phyloP scores from a whole-genome alignment of 1,139 yeast species.

The Zygoascus meyerae region DNA sequence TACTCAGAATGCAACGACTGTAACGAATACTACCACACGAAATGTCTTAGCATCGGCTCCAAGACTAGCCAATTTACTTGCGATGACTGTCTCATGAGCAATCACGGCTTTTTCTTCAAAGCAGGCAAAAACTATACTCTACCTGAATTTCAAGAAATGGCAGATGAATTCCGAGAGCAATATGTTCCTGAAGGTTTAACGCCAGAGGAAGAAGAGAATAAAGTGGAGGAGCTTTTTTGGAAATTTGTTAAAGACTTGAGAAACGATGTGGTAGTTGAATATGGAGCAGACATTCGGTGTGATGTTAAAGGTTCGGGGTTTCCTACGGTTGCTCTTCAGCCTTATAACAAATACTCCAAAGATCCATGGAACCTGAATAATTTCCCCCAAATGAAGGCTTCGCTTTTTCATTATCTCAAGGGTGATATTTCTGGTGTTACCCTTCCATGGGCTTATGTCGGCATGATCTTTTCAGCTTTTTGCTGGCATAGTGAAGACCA shows the following conservation, averaged over 20 bases:
- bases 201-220: constrained; percentile 23
- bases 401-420: constrained; percentile 43
- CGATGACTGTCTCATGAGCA: constrained; percentile 63
- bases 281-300: constrained; percentile 44
- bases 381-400: constrained; percentile 51
- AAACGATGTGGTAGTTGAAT: constrained; percentile 43
- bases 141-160: constrained; percentile 53
- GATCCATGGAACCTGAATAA: constrained; percentile 71
- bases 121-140: constrained; percentile 61
- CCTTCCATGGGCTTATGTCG: constrained; percentile 48
- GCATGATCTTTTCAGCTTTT: constrained; percentile 64
- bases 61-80: not conserved
- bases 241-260: constrained; percentile 35
- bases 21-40: constrained; percentile 58
- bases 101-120: constrained; percentile 86
- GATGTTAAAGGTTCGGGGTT: constrained; percentile 47
- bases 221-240: constrained; percentile 36
- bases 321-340: constrained; percentile 36
- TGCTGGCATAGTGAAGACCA: constrained; percentile 79
- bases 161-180: constrained; percentile 43
- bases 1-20: constrained; percentile 43
- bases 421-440: constrained; percentile 43
- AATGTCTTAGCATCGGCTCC: constrained; percentile 43
- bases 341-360: constrained; percentile 32
- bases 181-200: constrained; percentile 37